A percentile compares a stretch with the other conserved stretches of the same genome.
These are phyloP conservation scores for Auriscalpium microsporum DNA, from an alignment of 768 basidiomycete species.

Conservation along the genomic window DNA sequence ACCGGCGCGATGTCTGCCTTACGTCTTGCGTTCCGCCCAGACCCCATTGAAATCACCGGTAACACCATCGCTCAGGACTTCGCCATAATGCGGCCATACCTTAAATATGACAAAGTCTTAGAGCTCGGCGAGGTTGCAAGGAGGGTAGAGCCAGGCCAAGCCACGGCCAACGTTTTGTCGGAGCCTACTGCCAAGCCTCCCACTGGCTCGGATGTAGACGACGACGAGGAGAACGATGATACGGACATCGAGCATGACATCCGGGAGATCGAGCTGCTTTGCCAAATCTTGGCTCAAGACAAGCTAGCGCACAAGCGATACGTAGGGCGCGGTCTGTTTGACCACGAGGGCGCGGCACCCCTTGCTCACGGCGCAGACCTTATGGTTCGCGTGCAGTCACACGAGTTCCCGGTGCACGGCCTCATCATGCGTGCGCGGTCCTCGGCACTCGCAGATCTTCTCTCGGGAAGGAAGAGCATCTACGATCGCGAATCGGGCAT, in stretches of 20 bases:
- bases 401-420: constrained; percentile 52
- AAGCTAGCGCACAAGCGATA: neutral
- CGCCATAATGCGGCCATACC: constrained; percentile 56
- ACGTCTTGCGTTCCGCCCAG: constrained; percentile 59
- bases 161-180: neutral
- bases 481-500: constrained; percentile 16
- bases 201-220: neutral
- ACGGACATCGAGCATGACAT: constrained; percentile 29
- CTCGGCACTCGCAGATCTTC: constrained; percentile 32
- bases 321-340: neutral
- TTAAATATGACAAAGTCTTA: neutral
- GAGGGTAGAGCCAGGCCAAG: constrained; percentile 3
- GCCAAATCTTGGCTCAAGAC: constrained; percentile 10
- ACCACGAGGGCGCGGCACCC: neutral
- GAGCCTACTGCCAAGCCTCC: neutral
- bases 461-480: constrained; percentile 25
- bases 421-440: constrained; percentile 59
- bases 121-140: constrained; percentile 13
- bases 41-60: constrained; percentile 46
- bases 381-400: constrained; percentile 36
- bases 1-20: constrained; percentile 87
- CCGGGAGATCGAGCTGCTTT: constrained; percentile 21
- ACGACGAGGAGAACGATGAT: constrained; percentile 22
- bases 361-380: constrained; percentile 56
- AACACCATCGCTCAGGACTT: constrained; percentile 58